A percentile compares a stretch with the other conserved stretches of the same genome.
These are phyloP conservation scores for Hordeum marinum DNA, from an alignment of 176 grass and related monocot species.

Conservation along the genomic window DNA sequence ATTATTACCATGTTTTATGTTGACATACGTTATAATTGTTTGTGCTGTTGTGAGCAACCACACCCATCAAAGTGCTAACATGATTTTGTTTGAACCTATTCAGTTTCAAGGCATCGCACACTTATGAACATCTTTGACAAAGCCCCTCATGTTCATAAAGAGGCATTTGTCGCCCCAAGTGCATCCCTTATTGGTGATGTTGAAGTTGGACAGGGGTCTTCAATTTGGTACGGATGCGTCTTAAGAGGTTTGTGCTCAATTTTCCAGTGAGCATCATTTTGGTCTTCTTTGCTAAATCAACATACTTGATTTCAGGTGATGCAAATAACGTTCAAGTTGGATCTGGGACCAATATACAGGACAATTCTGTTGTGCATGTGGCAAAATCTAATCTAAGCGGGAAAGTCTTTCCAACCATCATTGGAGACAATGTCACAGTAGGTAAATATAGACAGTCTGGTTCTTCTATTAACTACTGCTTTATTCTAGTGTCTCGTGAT, in stretches of 20 bases:
- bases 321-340: conserved; percentile 72
- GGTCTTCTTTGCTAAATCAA: conserved; percentile 1
- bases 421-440: conserved; percentile 87
- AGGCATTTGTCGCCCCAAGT: conserved; percentile 97
- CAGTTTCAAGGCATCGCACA: conserved; percentile 92
- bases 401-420: conserved; percentile 86
- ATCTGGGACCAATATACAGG: conserved; percentile 96
- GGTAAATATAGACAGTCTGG: conserved; percentile 62
- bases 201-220: conserved; percentile 75
- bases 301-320: conserved; percentile 58
- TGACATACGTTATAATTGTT: background rate
- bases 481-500: background rate
- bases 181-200: conserved; percentile 92
- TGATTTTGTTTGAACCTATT: conserved; percentile 4
- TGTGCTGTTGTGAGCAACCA: background rate
- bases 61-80: conserved; percentile 21
- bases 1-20: background rate
- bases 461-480: background rate
- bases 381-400: conserved; percentile 95
- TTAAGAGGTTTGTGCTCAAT: conserved; percentile 62
- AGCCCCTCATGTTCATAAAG: conserved; percentile 62
- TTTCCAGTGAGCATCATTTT: background rate
- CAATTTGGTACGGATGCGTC: conserved; percentile 97
- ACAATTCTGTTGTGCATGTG: conserved; percentile 92
- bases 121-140: conserved; percentile 91